Base-by-base conservation (phyloP, 805 yeast species). In the Metschnikowia lunata region DNA sequence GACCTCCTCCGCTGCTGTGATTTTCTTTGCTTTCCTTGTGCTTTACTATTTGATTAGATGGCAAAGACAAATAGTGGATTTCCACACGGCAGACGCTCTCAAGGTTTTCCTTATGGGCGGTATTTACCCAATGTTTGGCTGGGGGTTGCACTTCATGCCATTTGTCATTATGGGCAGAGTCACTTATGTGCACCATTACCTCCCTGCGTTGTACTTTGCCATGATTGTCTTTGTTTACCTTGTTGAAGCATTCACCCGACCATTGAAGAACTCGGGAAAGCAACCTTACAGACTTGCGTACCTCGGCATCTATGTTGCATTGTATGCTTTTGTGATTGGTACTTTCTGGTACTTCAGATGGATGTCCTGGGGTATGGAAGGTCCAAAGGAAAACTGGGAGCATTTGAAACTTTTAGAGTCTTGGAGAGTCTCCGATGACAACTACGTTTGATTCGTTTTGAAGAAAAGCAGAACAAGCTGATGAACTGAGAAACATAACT, bases 141-240 rank as follows among this genome's bases (percentile, higher is more conserved):
- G 97, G 97, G 74, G 81, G 35, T 72, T 88, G 57, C 97, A 91
- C 66, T 91, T 74, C 66, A 60, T 86, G 58, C 98, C 99, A 30
- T 91, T 91, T 67, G 79, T 85, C 29, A 67, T 88, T 47, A 91
- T 91, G 99, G 89, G 95, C 10, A 85, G 99, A 72, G 97, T 93
- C 45, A 89, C 96, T 2, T 91, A 93, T 63, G 93, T 91, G 30
- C 99, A 91, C 67, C 99, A 91, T 64, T 91, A 91, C 66, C 79
- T 89, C 54, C 99, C 99, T 11, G 96, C 98, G 1, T 75, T 90
- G 51, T 91, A 86, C 68, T 91, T 91, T 82, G 98, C 98, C 40
- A 83, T 89, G 72, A 70, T 90, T 51, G 83, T 88, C 28, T 74
- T 80, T 54, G 80, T 79, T 45, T 85, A 78, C 59, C 64, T 78